Evolutionary conservation across 2,329 filamentous ascomycete species (phyloP).

Genomic region (Diaporthe aspalathi): DNA sequence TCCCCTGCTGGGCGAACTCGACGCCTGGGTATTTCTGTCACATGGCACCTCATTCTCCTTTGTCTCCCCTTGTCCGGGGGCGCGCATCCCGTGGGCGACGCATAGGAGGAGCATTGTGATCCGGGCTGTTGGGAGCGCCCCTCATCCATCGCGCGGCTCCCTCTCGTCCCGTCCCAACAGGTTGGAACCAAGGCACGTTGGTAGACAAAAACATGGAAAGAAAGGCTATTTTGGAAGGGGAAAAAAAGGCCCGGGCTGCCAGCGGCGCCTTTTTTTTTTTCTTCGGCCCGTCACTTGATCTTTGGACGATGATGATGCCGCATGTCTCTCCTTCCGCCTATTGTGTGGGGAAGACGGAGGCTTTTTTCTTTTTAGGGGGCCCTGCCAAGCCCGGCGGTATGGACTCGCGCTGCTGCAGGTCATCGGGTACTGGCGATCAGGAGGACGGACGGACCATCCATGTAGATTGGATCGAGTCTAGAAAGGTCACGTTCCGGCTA

Average conservation of each 20-base stretch:
- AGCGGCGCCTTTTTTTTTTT: slow-evolving; percentile 7
- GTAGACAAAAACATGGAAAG: background rate
- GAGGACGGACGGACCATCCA: slow-evolving; percentile 1
- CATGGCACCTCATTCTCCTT: background rate
- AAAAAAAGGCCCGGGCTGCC: slow-evolving; percentile 4
- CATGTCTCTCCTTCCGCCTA: too few relatives aligned
- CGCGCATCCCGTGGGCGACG: slow-evolving; percentile 8
- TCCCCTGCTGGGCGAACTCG: background rate
- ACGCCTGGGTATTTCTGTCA: background rate
- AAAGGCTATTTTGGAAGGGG: background rate
- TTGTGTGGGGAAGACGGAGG: background rate
- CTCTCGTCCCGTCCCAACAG: background rate
- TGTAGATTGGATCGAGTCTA: background rate
- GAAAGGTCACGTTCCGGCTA: slow-evolving; percentile 8
- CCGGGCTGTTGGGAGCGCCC: slow-evolving; percentile 26
- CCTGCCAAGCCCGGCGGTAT: slow-evolving; percentile 27
- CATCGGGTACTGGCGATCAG: slow-evolving; percentile 29
- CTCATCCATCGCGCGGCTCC: background rate
- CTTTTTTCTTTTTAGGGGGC: background rate
- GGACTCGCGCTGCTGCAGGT: slow-evolving; percentile 19
- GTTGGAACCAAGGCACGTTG: background rate
- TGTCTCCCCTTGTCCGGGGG: background rate
- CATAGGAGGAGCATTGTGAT: slow-evolving; percentile 4
- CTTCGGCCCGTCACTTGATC: background rate
- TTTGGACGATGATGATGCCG: background rate